These are phyloP conservation scores for Leptographium lundbergii DNA, from an alignment of 2,329 filamentous ascomycete genomes.

Conservation along the genomic window DNA sequence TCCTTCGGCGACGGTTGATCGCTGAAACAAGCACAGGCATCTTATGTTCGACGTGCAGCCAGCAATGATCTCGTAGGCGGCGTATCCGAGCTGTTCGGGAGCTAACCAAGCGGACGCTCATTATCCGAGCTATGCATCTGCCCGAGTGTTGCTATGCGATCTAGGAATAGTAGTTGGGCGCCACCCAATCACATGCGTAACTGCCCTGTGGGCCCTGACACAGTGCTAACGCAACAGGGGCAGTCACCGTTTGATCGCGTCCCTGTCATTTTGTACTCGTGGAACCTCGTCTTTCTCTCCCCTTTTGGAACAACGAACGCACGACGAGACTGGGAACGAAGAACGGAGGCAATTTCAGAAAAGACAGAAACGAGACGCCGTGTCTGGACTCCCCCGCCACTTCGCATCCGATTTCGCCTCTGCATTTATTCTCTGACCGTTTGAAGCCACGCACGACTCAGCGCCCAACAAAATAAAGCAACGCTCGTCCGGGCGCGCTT, in stretches of 20 bases:
- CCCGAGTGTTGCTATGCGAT: background rate
- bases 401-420: background rate
- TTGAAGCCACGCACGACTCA: background rate
- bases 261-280: constrained; percentile 1
- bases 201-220: constrained; percentile 11
- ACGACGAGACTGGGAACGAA: background rate
- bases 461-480: background rate
- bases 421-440: background rate
- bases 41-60: background rate
- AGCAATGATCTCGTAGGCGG: background rate
- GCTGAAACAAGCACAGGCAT: background rate
- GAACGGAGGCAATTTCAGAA: background rate
- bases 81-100: background rate
- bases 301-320: background rate
- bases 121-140: background rate
- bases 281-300: background rate
- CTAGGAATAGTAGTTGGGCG: background rate
- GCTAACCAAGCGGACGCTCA: background rate
- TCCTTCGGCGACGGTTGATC: no score
- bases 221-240: constrained; percentile 14
- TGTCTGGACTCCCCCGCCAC: background rate
- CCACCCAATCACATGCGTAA: background rate
- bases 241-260: constrained; percentile 14
- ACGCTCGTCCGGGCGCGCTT: background rate
- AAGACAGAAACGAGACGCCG: background rate